These are phyloP conservation scores for Pythium brassicae DNA, from an alignment of 352 stramenopile species.

Conservation along the genomic window DNA sequence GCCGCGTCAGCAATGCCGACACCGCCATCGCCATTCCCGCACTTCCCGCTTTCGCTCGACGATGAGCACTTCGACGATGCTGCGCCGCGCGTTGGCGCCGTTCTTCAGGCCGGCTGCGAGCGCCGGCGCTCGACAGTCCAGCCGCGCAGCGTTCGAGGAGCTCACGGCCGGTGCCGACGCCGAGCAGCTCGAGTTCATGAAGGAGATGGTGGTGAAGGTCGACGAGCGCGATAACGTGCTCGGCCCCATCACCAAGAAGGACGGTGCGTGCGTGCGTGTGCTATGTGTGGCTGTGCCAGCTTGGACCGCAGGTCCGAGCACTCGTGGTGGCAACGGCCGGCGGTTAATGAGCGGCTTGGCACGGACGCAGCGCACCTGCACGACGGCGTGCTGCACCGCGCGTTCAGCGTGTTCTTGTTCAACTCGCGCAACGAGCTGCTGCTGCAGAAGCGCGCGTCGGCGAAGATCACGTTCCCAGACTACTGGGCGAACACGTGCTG, in stretches of 20 bases:
- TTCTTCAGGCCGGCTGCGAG: conserved; percentile 11
- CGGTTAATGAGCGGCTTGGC: no score
- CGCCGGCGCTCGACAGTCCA: conserved; percentile 11
- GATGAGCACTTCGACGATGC: background rate
- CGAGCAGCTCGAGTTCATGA: conserved; percentile 87
- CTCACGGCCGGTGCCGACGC: conserved; percentile 63
- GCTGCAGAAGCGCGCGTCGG: conserved; percentile 89
- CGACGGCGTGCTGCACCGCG: conserved; percentile 73
- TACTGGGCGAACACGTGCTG: conserved; percentile 99
- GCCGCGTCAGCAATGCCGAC: no score
- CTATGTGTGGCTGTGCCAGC: background rate
- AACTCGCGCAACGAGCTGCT: conserved; percentile 83
- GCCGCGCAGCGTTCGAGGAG: conserved; percentile 50
- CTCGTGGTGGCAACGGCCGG: no score
- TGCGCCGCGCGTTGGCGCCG: conserved; percentile 11
- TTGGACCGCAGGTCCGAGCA: no score
- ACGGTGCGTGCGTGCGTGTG: conserved; percentile 23
- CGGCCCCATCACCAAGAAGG: conserved; percentile 85
- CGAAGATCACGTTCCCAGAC: conserved; percentile 99
- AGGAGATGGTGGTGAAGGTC: conserved; percentile 89
- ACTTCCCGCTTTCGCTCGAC: no score
- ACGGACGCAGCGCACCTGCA: conserved; percentile 78
- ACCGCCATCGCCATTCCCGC: no score
- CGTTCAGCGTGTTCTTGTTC: conserved; percentile 87
- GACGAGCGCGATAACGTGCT: conserved; percentile 79